Evolutionary conservation across 257 asterid genomes (phyloP).

Genomic region (Orobanche coerulescens): DNA sequence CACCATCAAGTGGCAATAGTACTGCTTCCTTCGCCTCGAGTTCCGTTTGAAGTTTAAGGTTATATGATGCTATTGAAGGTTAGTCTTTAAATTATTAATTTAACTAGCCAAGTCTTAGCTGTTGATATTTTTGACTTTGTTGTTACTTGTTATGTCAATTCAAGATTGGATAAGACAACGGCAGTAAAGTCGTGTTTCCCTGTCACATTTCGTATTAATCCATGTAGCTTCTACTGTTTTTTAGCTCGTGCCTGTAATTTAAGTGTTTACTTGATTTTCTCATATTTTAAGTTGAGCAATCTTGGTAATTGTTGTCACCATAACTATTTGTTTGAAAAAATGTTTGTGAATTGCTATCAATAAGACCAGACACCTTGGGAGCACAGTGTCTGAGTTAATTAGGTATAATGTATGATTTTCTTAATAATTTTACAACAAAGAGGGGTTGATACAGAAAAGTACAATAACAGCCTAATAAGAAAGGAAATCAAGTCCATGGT

Average conservation of each 20-base stretch:
- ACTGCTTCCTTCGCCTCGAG: slow-evolving; percentile 36
- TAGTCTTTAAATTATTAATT: slow-evolving; percentile 21
- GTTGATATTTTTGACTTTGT: neutral
- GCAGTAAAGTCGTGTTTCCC: neutral
- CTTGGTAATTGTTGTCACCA: neutral
- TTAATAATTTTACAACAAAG: too few species aligned
- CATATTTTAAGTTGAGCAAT: neutral
- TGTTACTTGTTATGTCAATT: too few species aligned
- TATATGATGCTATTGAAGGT: slow-evolving; percentile 35
- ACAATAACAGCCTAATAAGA: too few species aligned
- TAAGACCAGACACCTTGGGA: too few species aligned
- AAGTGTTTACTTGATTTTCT: neutral
- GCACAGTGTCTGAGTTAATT: too few species aligned
- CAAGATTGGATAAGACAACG: neutral
- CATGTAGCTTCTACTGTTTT: neutral
- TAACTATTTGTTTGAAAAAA: neutral
- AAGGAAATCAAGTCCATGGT: too few species aligned
- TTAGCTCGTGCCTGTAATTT: neutral
- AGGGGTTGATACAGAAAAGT: too few species aligned
- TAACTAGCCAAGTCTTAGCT: too few species aligned
- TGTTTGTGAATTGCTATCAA: neutral
- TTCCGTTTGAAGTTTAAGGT: slow-evolving; percentile 26
- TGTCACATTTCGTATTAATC: neutral
- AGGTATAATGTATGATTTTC: too few species aligned
- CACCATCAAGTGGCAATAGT: slow-evolving; percentile 25